Evolutionary conservation across 164 flowering plant genomes (phyloP).

Genomic region (Euptelea pleiosperma): DNA sequence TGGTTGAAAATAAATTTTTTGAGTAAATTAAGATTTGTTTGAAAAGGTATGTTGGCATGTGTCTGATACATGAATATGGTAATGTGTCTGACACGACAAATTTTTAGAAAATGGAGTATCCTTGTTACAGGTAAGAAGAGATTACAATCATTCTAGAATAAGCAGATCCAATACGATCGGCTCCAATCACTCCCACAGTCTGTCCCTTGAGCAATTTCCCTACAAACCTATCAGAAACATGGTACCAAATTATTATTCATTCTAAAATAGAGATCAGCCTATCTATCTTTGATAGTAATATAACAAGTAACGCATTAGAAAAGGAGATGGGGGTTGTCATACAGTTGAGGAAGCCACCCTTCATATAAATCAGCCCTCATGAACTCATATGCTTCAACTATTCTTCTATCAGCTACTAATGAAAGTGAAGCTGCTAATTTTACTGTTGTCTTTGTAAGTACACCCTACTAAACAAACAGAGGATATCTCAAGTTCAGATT

Average conservation of each 20-base stretch:
- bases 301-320: background rate
- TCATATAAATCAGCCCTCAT: slow-evolving; percentile 97
- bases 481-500: background rate
- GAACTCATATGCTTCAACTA: slow-evolving; percentile 94
- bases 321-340: slow-evolving; percentile 19
- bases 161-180: slow-evolving; percentile 96
- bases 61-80: too few species aligned
- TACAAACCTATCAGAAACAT: slow-evolving; percentile 55
- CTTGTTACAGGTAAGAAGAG: too few species aligned
- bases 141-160: slow-evolving; percentile 97
- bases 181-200: slow-evolving; percentile 96
- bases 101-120: too few species aligned
- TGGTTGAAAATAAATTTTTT: too few species aligned
- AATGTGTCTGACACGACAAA: too few species aligned
- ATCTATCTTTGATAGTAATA: too few species aligned
- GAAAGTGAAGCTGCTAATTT: slow-evolving; percentile 94
- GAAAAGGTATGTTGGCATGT: too few species aligned
- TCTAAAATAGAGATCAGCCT: too few species aligned
- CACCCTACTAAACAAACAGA: slow-evolving; percentile 51
- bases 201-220: slow-evolving; percentile 97
- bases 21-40: too few species aligned
- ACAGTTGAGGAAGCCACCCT: slow-evolving; percentile 99
- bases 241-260: background rate
- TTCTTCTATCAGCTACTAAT: slow-evolving; percentile 78
- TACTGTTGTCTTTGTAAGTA: slow-evolving; percentile 96